Base-by-base conservation (phyloP, 345 rosid species). In the Citrus sp. region DNA sequence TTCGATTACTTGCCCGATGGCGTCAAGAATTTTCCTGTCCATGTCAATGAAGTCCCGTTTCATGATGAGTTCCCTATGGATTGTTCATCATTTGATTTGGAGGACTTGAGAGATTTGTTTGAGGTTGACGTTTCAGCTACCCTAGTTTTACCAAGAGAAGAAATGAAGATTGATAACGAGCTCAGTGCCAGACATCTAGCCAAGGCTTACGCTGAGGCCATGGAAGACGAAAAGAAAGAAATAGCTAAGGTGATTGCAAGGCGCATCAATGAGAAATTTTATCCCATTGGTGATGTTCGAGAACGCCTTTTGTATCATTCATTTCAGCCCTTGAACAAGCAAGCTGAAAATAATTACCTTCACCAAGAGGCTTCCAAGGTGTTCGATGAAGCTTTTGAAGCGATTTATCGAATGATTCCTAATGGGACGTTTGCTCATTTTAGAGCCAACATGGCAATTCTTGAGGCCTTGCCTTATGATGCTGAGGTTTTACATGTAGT, bases 401-500 rank as follows among this genome's bases (percentile, higher is more conserved):
- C 85, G 5, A 84, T 91, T 75, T 89, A 91, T 72, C 87, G 80
- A 59, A 65, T 78, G 19, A 83, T 88, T 80, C 94, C 89, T 1
- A 82, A 82, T 9, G 89, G 87, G 16, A 87, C 86, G 63, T 84
- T 87, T 32, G 88, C 92, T 58, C 94, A 91, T 64, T 85, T 85
- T 21, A 78, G 84, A 2, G 92, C 92, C 0, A 89, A 89, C 74
- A 82, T 87, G 1, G 84, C 90, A 24, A 83, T 89, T 74, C 69
- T 86, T 3, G 86, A 80, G 77, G 69, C 89, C 38, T 75, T 82
- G 32, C 89, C 90, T 0, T 14, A 30, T 30, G 49, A 80, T 30
- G 84, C 77, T 18, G 86, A 78, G 80, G 77, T 70, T 6, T 35
- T 87, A 21, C 90, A 77, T 68, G 28, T 91, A 40, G 83, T 91